phyloP scores from a whole-genome alignment of 345 rosid genomes.

The Corchorus capsularis region DNA sequence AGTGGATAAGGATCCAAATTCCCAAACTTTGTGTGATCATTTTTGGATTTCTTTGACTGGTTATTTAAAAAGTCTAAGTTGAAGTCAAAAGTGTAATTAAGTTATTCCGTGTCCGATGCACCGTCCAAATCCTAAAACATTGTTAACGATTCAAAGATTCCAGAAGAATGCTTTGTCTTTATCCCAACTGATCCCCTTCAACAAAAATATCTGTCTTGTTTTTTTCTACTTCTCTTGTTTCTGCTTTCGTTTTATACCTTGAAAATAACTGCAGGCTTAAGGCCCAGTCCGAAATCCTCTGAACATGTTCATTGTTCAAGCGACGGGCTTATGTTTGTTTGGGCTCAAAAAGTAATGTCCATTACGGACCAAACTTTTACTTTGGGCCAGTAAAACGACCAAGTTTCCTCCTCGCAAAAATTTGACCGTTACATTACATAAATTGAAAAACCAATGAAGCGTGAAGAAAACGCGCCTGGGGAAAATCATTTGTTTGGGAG shows the following conservation, averaged over 20 bases:
- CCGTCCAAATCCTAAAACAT: constrained; percentile 12
- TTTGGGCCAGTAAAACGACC: too few relatives aligned
- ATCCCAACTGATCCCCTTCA: neutral
- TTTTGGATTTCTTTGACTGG: neutral
- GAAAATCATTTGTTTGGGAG: too few relatives aligned
- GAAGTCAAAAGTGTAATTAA: neutral
- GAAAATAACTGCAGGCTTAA: too few relatives aligned
- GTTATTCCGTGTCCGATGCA: neutral
- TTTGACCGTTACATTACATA: too few relatives aligned
- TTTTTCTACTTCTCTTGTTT: neutral
- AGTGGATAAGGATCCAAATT: constrained; percentile 3
- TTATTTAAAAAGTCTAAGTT: neutral
- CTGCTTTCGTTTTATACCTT: neutral
- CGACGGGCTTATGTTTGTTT: too few relatives aligned
- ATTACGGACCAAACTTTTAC: too few relatives aligned
- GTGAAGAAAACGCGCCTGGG: too few relatives aligned
- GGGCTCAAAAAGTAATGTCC: too few relatives aligned
- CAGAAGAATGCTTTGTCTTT: neutral
- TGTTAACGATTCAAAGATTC: neutral
- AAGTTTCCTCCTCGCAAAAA: neutral
- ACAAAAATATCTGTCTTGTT: neutral
- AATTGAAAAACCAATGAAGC: too few relatives aligned
- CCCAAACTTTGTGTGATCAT: too few relatives aligned
- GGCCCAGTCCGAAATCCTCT: too few relatives aligned
- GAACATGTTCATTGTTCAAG: too few relatives aligned